Evolutionary conservation across 352 stramenopile genomes (phyloP).

Genomic region (Halophytophthora polymorphica): DNA sequence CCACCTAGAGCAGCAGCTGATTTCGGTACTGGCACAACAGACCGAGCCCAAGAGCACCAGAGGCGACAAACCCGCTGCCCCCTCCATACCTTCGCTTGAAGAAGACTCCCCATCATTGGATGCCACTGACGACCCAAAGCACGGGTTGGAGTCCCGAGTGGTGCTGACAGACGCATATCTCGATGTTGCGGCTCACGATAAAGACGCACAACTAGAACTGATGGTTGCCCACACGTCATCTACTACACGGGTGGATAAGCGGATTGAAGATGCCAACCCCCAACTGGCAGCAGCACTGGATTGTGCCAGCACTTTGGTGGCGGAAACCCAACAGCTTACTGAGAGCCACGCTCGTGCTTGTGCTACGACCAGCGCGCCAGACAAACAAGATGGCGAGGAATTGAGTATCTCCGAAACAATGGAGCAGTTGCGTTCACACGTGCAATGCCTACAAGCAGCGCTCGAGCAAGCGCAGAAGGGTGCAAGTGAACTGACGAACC

Average conservation of each 20-base stretch:
- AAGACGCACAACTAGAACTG: constrained; percentile 3
- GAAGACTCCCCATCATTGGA: too few species aligned
- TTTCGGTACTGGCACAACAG: too few species aligned
- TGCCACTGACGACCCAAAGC: background rate
- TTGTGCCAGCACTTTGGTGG: constrained; percentile 6
- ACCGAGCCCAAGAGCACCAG: too few species aligned
- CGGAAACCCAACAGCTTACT: constrained; percentile 13
- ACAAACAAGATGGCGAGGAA: background rate
- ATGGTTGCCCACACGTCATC: constrained; percentile 7
- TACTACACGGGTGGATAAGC: constrained; percentile 7
- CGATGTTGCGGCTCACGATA: background rate
- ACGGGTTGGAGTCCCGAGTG: constrained; percentile 1
- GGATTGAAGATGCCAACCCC: constrained; percentile 16
- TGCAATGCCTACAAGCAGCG: too few species aligned
- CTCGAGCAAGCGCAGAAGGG: too few species aligned
- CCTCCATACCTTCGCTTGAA: too few species aligned
- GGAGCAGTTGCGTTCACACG: too few species aligned
- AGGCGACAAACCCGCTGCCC: too few species aligned
- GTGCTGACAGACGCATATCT: background rate
- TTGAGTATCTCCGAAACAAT: too few species aligned
- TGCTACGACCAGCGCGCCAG: background rate
- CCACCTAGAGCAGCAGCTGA: too few species aligned
- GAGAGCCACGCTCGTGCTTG: background rate
- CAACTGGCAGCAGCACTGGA: constrained; percentile 4
- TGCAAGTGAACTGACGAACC: too few species aligned